Evolutionary conservation across 257 asterid genomes (phyloP).

Genomic region (Solanum stenotomum): DNA sequence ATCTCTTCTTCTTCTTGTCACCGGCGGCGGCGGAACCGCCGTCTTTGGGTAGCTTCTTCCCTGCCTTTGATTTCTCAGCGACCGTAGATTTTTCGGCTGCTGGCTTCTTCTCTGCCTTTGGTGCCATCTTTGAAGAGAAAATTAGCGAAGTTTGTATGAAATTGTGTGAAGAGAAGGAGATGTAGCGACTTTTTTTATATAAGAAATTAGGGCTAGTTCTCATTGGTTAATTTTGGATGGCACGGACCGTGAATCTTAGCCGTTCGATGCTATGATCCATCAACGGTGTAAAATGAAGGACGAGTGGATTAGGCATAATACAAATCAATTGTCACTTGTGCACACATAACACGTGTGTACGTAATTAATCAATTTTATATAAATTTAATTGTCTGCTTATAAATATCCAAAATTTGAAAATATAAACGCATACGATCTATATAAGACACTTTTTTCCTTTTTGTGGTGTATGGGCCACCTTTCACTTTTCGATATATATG

Average conservation of each 20-base stretch:
- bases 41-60: constrained; percentile 6
- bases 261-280: background rate
- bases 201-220: background rate
- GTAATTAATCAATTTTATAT: too few relatives aligned
- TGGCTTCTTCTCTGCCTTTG: constrained; percentile 13
- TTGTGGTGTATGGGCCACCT: too few relatives aligned
- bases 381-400: too few relatives aligned
- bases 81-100: constrained; percentile 11
- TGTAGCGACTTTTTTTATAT: background rate
- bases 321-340: too few relatives aligned
- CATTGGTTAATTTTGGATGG: background rate
- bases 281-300: background rate
- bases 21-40: background rate
- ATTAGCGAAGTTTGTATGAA: too few relatives aligned
- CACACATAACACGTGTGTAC: too few relatives aligned
- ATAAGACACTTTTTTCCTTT: too few relatives aligned
- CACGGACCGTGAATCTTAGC: background rate
- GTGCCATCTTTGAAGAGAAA: constrained; percentile 5
- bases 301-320: background rate
- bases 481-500: too few relatives aligned
- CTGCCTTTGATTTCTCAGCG: constrained; percentile 1
- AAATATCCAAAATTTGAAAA: too few relatives aligned
- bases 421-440: too few relatives aligned
- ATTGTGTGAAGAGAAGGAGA: background rate
- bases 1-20: constrained; percentile 6